Conservation (phyloP, 139 green algal species). For the Picochlorum sp. region DNA sequence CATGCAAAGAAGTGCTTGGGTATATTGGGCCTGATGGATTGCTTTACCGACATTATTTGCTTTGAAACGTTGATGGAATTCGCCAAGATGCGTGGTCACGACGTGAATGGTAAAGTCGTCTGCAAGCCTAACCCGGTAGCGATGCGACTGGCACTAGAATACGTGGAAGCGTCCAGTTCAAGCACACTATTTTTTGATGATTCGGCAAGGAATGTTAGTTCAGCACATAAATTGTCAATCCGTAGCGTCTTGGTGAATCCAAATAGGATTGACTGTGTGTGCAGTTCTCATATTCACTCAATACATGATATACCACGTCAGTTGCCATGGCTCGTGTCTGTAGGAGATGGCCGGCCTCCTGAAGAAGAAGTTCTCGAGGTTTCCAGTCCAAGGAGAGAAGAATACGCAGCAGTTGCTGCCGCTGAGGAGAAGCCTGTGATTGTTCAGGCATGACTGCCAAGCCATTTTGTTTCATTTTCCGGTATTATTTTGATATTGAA, state of each 20-base stretch:
- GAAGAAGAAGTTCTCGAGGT: too few species aligned
- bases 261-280: constrained; percentile 9
- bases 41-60: constrained; percentile 57
- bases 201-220: constrained; percentile 54
- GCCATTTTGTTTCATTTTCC: neutral
- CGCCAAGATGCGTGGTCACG: neutral
- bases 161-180: constrained; percentile 19
- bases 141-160: constrained; percentile 43
- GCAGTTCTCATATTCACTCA: constrained; percentile 5
- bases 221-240: constrained; percentile 46
- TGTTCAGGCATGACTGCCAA: neutral
- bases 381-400: neutral
- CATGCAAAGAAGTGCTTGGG: constrained; percentile 54
- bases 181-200: constrained; percentile 67
- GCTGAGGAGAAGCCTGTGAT: neutral
- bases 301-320: constrained; percentile 22
- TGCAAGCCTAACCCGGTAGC: constrained; percentile 57
- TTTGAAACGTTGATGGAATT: constrained; percentile 59
- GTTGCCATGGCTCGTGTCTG: constrained; percentile 18
- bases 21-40: constrained; percentile 54
- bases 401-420: neutral
- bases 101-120: constrained; percentile 35
- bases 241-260: constrained; percentile 42
- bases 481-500: too few species aligned
- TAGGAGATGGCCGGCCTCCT: neutral